Conservation (phyloP, 2,329 filamentous ascomycete genomes). For the Canariomyces notabilis region DNA sequence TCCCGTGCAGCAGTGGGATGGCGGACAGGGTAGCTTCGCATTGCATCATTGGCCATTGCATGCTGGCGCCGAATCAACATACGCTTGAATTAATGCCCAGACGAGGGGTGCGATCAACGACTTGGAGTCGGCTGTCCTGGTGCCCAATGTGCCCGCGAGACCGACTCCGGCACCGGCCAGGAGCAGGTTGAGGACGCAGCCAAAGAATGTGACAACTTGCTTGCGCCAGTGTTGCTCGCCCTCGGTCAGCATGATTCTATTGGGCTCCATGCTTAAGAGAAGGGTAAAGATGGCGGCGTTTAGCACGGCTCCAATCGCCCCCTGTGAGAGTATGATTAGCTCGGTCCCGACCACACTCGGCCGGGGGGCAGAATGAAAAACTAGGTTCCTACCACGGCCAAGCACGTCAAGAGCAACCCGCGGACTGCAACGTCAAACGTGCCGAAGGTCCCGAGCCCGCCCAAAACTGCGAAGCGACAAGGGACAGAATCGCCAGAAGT, state of each 20-base stretch:
- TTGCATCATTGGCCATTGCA: neutral
- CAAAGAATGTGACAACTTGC: slow-evolving; percentile 22
- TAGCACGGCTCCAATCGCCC: slow-evolving; percentile 16
- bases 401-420: slow-evolving; percentile 14
- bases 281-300: slow-evolving; percentile 19
- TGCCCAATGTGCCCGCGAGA: slow-evolving; percentile 18
- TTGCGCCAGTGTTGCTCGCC: slow-evolving; percentile 26
- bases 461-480: slow-evolving; percentile 2
- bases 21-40: neutral
- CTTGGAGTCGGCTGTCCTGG: slow-evolving; percentile 12
- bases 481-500: neutral
- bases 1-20: too few relatives aligned
- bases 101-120: slow-evolving; percentile 19
- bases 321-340: slow-evolving; percentile 9
- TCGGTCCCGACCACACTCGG: neutral
- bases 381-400: slow-evolving; percentile 15
- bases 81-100: slow-evolving; percentile 22
- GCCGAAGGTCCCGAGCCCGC: neutral
- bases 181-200: slow-evolving; percentile 23
- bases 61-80: neutral
- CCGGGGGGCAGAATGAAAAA: neutral
- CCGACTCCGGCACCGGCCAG: slow-evolving; percentile 20
- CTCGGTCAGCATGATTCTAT: slow-evolving; percentile 21
- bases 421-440: slow-evolving; percentile 12
- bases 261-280: slow-evolving; percentile 19